phyloP scores from a whole-genome alignment of 1,284 basidiomycete genomes.

The Golubevia sp. region DNA sequence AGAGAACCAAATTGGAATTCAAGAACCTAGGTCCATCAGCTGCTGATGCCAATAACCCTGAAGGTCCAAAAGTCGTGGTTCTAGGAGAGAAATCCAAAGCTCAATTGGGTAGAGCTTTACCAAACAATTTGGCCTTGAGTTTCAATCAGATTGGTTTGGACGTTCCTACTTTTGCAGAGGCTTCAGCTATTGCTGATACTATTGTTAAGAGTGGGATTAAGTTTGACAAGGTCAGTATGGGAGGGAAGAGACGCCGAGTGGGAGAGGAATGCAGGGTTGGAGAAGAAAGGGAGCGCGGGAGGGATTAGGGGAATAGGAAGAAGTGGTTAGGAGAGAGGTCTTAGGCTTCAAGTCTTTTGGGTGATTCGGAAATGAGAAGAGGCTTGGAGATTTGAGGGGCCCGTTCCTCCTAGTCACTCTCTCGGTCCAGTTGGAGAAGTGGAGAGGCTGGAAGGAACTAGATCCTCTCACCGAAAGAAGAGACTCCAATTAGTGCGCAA shows the following conservation, averaged over 20 bases:
- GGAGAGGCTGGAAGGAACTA: too few relatives aligned
- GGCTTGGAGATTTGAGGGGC: too few relatives aligned
- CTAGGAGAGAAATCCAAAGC: constrained; percentile 97
- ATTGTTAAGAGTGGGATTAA: constrained; percentile 83
- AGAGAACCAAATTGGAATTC: constrained; percentile 75
- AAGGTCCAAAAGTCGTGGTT: constrained; percentile 63
- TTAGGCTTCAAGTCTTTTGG: too few relatives aligned
- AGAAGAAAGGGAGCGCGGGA: neutral
- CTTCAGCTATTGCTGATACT: constrained; percentile 88
- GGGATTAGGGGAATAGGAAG: neutral
- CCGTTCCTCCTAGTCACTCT: too few relatives aligned
- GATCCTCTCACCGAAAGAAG: too few relatives aligned
- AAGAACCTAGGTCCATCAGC: constrained; percentile 1
- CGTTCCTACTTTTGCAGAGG: constrained; percentile 95
- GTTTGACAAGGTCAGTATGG: constrained; percentile 73
- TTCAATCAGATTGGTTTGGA: constrained; percentile 98
- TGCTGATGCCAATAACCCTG: constrained; percentile 9
- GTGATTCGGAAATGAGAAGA: too few relatives aligned
- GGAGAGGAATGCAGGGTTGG: neutral
- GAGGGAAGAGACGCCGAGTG: neutral
- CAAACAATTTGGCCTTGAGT: constrained; percentile 76
- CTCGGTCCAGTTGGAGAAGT: too few relatives aligned
- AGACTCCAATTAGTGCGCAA: too few relatives aligned
- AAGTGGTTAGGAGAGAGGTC: neutral
- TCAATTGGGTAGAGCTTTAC: constrained; percentile 76